Base-by-base conservation (phyloP, 495 filamentous ascomycete species). In the Hyaloscypha finlandica region DNA sequence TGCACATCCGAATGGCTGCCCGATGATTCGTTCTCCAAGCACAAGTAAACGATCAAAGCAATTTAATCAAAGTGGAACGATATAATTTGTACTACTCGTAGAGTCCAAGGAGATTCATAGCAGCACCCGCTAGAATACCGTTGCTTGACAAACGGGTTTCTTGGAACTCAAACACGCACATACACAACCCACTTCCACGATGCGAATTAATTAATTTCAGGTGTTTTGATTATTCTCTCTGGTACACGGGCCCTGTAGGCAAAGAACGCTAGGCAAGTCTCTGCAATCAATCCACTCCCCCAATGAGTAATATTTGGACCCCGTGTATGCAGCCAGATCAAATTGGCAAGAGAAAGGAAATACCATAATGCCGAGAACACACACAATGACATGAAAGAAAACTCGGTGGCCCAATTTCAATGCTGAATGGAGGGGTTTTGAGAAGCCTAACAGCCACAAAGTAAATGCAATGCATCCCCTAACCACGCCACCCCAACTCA, bases 281-380 rank as follows among this genome's bases (percentile, higher is more conserved):
- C 33, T 39, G 35, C 61, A 42, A 63, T 29, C 56, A 42, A 59
- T 52, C 57, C 51, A 61, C 48, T 54, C 56, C 51, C 55, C 33
- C 51, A 6, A 39, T 48, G 39, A 61, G 54, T 54, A 66, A 53
- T 60, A 42, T 58, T 31, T 68, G 61, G 56, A 42, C 63, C 63
- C 64, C 68, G 64, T 67, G 68, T 70, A 67, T 70, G 68, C 64
- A 62, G 68, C 64, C 64, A 70, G 59, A 33, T 59, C 45, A 70
- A 64, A 67, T 70, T 70, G 63, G 52, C 52, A 45, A 39, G 51
- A 33, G 29, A 60, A 61, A 63, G 19, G 42, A 37, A 58, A 53
- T 35, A 51, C 29, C 19, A 29, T 37, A 37, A 52, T 48, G 25
- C 12, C 9, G 14, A 22, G 31, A 54, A 57, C 20, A 57, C 20